phyloP scores from a whole-genome alignment of 2,329 filamentous ascomycete species.

The Colletotrichum cuscutae region DNA sequence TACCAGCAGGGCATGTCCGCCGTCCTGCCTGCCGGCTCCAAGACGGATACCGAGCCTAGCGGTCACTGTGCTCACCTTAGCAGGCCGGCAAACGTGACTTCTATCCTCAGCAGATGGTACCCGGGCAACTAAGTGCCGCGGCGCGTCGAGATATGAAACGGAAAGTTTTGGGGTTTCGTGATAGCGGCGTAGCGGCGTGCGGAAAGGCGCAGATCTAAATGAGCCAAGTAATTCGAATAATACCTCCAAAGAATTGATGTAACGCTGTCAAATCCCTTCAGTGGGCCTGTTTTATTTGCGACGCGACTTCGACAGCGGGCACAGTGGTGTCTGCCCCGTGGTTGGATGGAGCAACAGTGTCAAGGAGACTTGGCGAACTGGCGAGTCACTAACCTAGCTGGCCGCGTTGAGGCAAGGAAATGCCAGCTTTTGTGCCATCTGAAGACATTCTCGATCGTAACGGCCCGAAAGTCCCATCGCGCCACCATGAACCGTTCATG shows the following conservation, averaged over 20 bases:
- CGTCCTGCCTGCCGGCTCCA: slow-evolving; percentile 21
- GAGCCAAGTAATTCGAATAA: background rate
- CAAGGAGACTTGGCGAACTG: background rate
- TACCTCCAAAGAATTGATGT: background rate
- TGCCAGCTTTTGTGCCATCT: background rate
- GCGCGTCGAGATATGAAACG: too few species aligned
- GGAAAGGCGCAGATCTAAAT: background rate
- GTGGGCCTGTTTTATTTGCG: background rate
- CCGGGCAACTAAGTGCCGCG: slow-evolving; percentile 16
- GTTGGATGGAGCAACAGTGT: background rate
- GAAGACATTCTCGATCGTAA: background rate
- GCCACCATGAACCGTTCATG: background rate
- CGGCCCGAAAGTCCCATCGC: background rate
- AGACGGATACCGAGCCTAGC: slow-evolving; percentile 27
- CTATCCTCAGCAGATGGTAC: slow-evolving; percentile 30
- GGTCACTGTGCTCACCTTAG: slow-evolving; percentile 32
- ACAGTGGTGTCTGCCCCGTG: background rate
- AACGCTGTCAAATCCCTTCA: background rate
- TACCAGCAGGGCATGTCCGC: slow-evolving; percentile 40
- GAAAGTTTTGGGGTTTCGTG: background rate
- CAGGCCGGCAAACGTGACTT: slow-evolving; percentile 26
- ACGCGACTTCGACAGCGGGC: background rate
- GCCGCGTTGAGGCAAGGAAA: background rate
- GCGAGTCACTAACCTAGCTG: background rate
- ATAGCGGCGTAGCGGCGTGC: background rate